Conservation (phyloP, 345 rosid genomes). For the Populus deltoides region DNA sequence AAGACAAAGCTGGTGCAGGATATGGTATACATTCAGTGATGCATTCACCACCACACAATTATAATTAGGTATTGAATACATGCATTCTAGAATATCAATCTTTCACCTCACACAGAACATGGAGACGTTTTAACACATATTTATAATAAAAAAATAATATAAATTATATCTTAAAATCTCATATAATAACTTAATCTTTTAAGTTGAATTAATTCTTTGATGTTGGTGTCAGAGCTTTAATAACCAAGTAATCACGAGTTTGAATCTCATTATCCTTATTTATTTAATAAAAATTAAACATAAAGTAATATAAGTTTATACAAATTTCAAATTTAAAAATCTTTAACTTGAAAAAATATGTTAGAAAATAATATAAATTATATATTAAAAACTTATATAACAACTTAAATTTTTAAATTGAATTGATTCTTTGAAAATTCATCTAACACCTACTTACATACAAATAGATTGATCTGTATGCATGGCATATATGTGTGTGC, state of each 20-base stretch:
- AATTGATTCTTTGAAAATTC: too few relatives aligned
- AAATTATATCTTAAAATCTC: too few relatives aligned
- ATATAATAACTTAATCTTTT: too few relatives aligned
- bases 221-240: too few relatives aligned
- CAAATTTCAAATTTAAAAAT: too few relatives aligned
- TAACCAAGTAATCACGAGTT: rapidly evolving
- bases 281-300: too few relatives aligned
- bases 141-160: too few relatives aligned
- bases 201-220: too few relatives aligned
- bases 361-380: too few relatives aligned
- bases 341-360: rapidly evolving
- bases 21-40: neutral
- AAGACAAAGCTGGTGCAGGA: neutral
- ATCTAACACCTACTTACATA: rapidly evolving
- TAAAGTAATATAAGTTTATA: rapidly evolving
- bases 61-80: neutral
- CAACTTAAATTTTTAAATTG: too few relatives aligned
- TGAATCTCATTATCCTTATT: too few relatives aligned
- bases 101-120: neutral
- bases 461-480: neutral
- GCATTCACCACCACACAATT: neutral
- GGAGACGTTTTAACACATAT: neutral
- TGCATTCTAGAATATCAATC: neutral
- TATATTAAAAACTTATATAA: rapidly evolving
- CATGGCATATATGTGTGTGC: neutral